Evolutionary conservation across 2,329 filamentous ascomycete species (phyloP), one percentile per base, ranked within the genome.

Genomic region (Drechmeria coniospora): DNA sequence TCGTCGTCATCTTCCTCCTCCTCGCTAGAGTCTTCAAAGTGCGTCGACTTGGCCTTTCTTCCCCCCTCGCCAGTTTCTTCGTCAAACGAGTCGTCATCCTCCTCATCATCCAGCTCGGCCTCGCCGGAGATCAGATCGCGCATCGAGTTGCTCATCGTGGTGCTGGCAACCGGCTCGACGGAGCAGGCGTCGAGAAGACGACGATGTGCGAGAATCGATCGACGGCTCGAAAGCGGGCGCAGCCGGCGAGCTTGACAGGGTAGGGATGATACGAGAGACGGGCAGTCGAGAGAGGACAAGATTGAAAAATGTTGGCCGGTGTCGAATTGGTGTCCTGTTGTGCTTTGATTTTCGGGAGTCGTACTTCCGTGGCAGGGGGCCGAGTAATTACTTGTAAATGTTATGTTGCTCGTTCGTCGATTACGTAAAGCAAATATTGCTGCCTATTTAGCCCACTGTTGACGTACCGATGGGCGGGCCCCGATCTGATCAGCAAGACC

Each of bases 1-100:
- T 93, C 84, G 32, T 93, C 84, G 33, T 93, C 83, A 30, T 92
- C 82, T 19, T 92, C 82, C 36, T 92, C 84, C 46, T 93, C 84
- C 42, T 92, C 84, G 43, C 81, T 92, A 0, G 82, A 92, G 53
- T 93, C 84, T 44, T 87, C 77, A 30, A 82, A 55, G 5, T 33
- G 42, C 24, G 33, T 33, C 16, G 39, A 19, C n/a, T 38, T 45
- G 33, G 61, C 51, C 46, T 61, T 59, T 28, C 53, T 40, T 25
- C 56, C 59, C 25, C 58, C 52, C 42, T 79, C 68, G 28, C 73
- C 79, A 15, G 67, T 74, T 36, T 82, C 79, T 39, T 86, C 82
- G 42, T 83, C 78, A 35, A 78, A 78, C 8, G 79, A 82, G 44
- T 80, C 82, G 35, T 92, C 83, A 29, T 87, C 80, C 39, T 87